These are phyloP conservation scores for Diaporthe amygdali DNA, from an alignment of 2,329 filamentous ascomycete species.

Conservation along the genomic window DNA sequence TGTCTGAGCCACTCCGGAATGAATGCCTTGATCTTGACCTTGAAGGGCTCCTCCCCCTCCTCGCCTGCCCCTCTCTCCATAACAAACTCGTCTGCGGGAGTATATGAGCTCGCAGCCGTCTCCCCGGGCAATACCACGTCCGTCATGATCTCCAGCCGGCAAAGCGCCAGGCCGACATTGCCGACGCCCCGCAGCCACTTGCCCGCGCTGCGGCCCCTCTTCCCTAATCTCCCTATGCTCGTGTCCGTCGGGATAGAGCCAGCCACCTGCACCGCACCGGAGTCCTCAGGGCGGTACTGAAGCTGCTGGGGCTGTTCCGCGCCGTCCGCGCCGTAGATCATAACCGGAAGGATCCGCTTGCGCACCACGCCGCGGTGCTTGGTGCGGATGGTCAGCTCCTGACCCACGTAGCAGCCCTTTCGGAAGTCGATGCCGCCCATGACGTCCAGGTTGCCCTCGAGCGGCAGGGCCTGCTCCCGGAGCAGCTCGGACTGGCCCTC, in stretches of 20 bases:
- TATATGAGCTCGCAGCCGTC: constrained; percentile 67
- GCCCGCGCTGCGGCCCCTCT: constrained; percentile 74
- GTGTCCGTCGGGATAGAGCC: constrained; percentile 48
- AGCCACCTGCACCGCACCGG: constrained; percentile 31
- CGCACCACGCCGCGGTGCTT: constrained; percentile 92
- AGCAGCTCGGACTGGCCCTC: constrained; percentile 85
- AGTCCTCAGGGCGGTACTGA: constrained; percentile 45
- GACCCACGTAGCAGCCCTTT: constrained; percentile 96
- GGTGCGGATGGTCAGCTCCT: constrained; percentile 95
- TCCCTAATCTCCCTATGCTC: constrained; percentile 56
- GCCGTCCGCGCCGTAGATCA: constrained; percentile 65
- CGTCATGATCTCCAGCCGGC: constrained; percentile 90
- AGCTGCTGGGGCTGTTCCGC: constrained; percentile 42
- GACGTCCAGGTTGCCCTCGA: constrained; percentile 88
- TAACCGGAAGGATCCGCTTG: constrained; percentile 84
- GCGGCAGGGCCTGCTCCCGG: constrained; percentile 74
- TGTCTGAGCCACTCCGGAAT: constrained; percentile 76
- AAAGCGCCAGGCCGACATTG: constrained; percentile 86
- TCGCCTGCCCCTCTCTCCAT: constrained; percentile 48
- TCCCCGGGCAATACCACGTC: constrained; percentile 74
- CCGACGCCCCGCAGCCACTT: constrained; percentile 82
- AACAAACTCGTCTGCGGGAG: constrained; percentile 66
- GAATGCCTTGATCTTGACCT: constrained; percentile 75
- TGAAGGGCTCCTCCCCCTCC: constrained; percentile 49
- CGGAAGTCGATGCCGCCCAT: constrained; percentile 87